These are phyloP conservation scores for Rutstroemia sp. DNA, from an alignment of 2,329 filamentous ascomycete genomes.

Conservation along the genomic window DNA sequence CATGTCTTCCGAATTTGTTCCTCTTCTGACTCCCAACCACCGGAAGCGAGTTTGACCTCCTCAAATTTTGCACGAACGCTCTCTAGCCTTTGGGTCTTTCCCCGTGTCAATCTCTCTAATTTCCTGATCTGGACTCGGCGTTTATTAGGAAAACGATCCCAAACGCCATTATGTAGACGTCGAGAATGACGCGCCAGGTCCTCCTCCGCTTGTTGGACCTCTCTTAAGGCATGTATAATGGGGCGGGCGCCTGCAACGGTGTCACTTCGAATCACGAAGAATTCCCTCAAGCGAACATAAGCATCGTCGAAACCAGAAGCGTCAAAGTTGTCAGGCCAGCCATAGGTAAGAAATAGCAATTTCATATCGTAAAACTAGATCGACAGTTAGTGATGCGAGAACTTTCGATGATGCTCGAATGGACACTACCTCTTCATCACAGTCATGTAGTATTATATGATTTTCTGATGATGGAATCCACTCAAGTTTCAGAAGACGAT, in stretches of 20 bases:
- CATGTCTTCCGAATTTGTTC: slow-evolving; percentile 1
- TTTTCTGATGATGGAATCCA: slow-evolving; percentile 8
- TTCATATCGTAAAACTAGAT: neutral
- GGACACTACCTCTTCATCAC: neutral
- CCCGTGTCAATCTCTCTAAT: neutral
- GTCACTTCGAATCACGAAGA: neutral
- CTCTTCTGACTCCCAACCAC: neutral
- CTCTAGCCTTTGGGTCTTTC: neutral
- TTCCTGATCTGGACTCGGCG: neutral
- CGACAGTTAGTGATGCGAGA: neutral
- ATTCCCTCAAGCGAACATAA: neutral
- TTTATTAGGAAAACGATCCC: neutral
- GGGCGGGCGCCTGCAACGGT: neutral
- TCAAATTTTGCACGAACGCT: neutral
- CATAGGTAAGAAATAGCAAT: neutral
- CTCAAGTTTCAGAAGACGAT: slow-evolving; percentile 8
- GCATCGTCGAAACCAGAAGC: neutral
- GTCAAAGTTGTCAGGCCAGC: slow-evolving; percentile 1
- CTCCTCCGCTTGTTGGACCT: too few species aligned
- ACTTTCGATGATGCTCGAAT: neutral
- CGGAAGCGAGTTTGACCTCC: neutral
- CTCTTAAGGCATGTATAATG: neutral
- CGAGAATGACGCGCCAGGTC: neutral
- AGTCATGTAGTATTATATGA: neutral
- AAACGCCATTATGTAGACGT: neutral